phyloP scores from a whole-genome alignment of 2,329 filamentous ascomycete genomes.

The Ophioceras dolichostomum region DNA sequence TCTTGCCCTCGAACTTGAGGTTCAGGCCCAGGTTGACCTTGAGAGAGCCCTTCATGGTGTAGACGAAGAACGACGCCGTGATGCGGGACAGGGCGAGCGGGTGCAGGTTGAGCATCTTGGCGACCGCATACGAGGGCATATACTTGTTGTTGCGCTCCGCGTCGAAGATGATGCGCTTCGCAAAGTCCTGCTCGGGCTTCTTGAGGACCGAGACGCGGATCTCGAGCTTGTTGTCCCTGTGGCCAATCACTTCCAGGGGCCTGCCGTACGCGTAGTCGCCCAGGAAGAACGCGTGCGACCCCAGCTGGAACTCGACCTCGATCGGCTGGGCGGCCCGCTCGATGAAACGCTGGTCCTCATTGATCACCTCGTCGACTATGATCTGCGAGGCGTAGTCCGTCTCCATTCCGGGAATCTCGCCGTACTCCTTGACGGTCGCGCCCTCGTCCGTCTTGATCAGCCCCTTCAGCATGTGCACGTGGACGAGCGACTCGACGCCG shows the following conservation, averaged over 20 bases:
- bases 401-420: slow-evolving; percentile 71
- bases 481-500: slow-evolving; percentile 74
- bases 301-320: slow-evolving; percentile 79
- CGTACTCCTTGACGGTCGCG: slow-evolving; percentile 87
- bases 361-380: slow-evolving; percentile 79
- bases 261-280: slow-evolving; percentile 89
- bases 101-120: slow-evolving; percentile 68
- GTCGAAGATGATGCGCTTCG: slow-evolving; percentile 56
- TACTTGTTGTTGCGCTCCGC: slow-evolving; percentile 65
- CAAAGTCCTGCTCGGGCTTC: slow-evolving; percentile 69
- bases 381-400: slow-evolving; percentile 85
- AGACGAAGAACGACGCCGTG: slow-evolving; percentile 84
- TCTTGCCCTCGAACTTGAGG: slow-evolving; percentile 91
- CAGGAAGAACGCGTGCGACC: slow-evolving; percentile 80
- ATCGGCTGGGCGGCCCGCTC: slow-evolving; percentile 81
- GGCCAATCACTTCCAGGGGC: slow-evolving; percentile 69
- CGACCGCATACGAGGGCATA: slow-evolving; percentile 78
- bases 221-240: slow-evolving; percentile 63
- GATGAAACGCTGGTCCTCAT: slow-evolving; percentile 85
- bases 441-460: slow-evolving; percentile 83
- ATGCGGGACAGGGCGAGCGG: slow-evolving; percentile 88
- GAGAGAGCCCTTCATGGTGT: slow-evolving; percentile 55
- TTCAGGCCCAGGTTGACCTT: slow-evolving; percentile 89
- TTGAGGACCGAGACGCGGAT: slow-evolving; percentile 65
- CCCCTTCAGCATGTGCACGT: slow-evolving; percentile 90